These are phyloP conservation scores for Globisporangium canariense DNA, from an alignment of 352 stramenopile genomes.

Conservation along the genomic window DNA sequence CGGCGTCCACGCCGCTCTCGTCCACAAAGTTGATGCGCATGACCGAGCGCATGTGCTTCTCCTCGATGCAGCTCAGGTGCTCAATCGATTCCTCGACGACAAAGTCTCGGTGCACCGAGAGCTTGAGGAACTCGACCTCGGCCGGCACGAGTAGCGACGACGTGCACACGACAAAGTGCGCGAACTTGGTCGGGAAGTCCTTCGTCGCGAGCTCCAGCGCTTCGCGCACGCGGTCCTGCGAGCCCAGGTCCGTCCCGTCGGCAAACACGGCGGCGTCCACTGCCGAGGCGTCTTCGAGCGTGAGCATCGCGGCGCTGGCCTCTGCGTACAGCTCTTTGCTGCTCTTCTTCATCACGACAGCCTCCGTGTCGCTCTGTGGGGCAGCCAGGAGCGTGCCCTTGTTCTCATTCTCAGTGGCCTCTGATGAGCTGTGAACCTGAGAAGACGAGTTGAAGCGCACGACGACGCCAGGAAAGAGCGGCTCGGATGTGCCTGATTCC, in stretches of 20 bases:
- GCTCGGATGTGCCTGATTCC: background rate
- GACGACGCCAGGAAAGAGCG: conserved; percentile 1
- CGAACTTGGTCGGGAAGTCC: conserved; percentile 53
- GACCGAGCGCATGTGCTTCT: conserved; percentile 49
- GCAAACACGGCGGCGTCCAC: background rate
- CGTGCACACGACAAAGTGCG: conserved; percentile 42
- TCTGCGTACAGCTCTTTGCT: background rate
- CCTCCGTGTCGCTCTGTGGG: background rate
- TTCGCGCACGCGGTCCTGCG: conserved; percentile 14
- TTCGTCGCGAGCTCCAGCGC: conserved; percentile 26
- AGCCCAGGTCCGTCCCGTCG: conserved; percentile 1
- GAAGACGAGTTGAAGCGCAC: background rate
- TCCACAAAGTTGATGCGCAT: conserved; percentile 73
- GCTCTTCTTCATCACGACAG: conserved; percentile 5
- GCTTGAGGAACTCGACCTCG: conserved; percentile 44
- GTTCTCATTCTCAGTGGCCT: background rate
- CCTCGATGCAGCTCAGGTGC: conserved; percentile 51
- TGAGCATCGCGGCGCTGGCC: background rate
- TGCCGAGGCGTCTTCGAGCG: background rate
- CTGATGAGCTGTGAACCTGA: background rate
- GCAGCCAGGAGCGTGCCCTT: background rate
- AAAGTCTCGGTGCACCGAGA: conserved; percentile 47
- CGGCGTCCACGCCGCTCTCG: conserved; percentile 70
- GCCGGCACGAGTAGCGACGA: conserved; percentile 36
- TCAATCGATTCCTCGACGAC: conserved; percentile 72